Evolutionary conservation across 768 basidiomycete species (phyloP).

Genomic region (Jaapia argillacea): DNA sequence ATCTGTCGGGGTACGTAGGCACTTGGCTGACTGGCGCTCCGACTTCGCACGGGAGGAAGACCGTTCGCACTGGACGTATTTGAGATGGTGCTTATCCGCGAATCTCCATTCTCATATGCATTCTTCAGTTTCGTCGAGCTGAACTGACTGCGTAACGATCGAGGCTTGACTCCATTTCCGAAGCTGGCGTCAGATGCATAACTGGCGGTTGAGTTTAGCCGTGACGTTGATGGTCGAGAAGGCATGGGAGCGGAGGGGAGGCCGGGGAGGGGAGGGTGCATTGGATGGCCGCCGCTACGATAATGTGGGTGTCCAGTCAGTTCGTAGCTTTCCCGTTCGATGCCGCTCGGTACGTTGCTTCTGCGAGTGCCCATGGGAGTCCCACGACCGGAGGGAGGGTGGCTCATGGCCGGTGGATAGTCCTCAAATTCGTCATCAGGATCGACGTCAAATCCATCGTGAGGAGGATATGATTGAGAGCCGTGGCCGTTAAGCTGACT

Average conservation of each 20-base stretch:
- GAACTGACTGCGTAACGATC: constrained; percentile 52
- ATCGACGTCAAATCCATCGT: constrained; percentile 67
- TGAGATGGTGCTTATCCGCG: constrained; percentile 14
- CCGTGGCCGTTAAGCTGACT: constrained; percentile 24
- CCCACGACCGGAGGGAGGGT: constrained; percentile 53
- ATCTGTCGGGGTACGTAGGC: constrained; percentile 48
- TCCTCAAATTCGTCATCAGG: constrained; percentile 73
- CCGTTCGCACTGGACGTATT: constrained; percentile 4
- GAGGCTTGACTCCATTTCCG: constrained; percentile 32
- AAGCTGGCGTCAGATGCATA: constrained; percentile 35
- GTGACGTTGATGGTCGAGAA: constrained; percentile 33
- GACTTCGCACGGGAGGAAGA: constrained; percentile 40
- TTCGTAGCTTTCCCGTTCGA: neutral
- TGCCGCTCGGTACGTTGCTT: constrained; percentile 8
- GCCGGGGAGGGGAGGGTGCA: constrained; percentile 20
- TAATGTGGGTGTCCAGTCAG: neutral
- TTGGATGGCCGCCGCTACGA: neutral
- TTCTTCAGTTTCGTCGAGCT: constrained; percentile 53
- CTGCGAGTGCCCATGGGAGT: constrained; percentile 61
- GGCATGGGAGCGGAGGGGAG: constrained; percentile 16
- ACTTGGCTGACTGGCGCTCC: constrained; percentile 74
- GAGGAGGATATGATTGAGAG: constrained; percentile 46
- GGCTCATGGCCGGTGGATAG: constrained; percentile 39
- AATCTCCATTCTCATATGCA: constrained; percentile 34
- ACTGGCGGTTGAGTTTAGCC: constrained; percentile 35